Base-by-base conservation (phyloP, 2,329 filamentous ascomycete genomes). In the Fusarium xyrophilum region DNA sequence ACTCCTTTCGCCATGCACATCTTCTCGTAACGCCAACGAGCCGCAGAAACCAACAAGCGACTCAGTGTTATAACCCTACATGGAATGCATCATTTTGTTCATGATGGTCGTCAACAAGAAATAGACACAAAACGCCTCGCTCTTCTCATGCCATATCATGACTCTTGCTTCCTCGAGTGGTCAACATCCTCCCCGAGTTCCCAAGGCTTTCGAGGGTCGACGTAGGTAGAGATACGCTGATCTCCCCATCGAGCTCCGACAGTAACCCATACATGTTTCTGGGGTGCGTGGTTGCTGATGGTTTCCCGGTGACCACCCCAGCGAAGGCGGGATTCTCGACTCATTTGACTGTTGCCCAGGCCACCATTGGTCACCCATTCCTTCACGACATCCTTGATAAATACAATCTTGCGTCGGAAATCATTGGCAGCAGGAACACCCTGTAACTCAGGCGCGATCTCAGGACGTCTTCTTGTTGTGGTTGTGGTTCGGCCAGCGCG, bases 291-390 rank as follows among this genome's bases (percentile, higher is more conserved):
- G 40, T 82, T 81, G 66, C 82, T 74, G 58, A 84, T 81, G 1
- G 82, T 83, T 79, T 90, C 87, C 40, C 88, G 82, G 64, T 81
- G 78, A 27, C 88, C 88, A 12, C 77, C 81, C 88, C 88, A 90
- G 70, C 85, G 82, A 28, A 89, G 79, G 19, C 88, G 82, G 14
- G 79, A 75, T 42, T 85, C 83, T 56, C 82, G 81, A 63, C 80
- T 81, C 84, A 89, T 88, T 65, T 85, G 82, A 69, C 86, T 88
- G 75, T 88, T 88, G 54, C 92, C 92, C 33, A 94, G 79, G 4
- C 92, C 92, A 6, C 88, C 89, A 71, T 91, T 89, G 57, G 76
- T 73, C 15, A 88, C 86, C 92, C 92, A 95, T 76, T 93, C 90
- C 67, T 85, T 85, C 14, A 93, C 84, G 19, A 93, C 85, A 53